Evolutionary conservation across 2,329 filamentous ascomycete species (phyloP).

Genomic region (Penicillium nordicum): DNA sequence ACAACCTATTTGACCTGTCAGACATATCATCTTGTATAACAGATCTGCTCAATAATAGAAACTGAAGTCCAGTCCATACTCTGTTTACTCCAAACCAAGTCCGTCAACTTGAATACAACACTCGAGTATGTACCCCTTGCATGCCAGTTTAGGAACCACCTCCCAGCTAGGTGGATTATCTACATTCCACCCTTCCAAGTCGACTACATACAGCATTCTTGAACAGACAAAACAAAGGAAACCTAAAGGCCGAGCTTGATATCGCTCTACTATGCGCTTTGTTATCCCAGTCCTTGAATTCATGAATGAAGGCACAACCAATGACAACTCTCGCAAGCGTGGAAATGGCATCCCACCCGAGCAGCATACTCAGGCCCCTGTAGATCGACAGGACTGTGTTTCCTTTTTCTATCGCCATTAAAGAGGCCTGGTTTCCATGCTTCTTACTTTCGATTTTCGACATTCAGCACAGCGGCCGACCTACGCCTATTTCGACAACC

Average conservation of each 20-base stretch:
- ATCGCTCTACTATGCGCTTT: background rate
- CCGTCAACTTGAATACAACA: background rate
- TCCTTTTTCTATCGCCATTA: conserved; percentile 8
- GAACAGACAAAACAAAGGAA: background rate
- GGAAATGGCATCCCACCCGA: background rate
- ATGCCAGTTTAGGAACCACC: background rate
- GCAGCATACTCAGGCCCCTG: conserved; percentile 18
- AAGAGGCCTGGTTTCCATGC: conserved; percentile 10
- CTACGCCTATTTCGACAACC: conserved; percentile 15
- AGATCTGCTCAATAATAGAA: background rate
- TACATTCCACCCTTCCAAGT: conserved; percentile 12
- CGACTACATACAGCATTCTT: conserved; percentile 14
- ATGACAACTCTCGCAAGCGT: conserved; percentile 8
- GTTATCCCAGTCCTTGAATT: background rate
- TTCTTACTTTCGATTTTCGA: background rate
- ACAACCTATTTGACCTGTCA: background rate
- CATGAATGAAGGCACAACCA: conserved; percentile 13
- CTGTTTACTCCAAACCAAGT: background rate
- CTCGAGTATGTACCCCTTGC: conserved; percentile 21
- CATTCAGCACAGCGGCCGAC: conserved; percentile 14
- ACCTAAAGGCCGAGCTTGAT: background rate
- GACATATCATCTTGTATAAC: background rate
- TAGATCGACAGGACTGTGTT: conserved; percentile 9
- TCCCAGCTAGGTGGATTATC: background rate
- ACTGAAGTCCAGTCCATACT: background rate